These are phyloP conservation scores for Metschnikowia vanudenii DNA, from an alignment of 805 yeast genomes.

Conservation along the genomic window DNA sequence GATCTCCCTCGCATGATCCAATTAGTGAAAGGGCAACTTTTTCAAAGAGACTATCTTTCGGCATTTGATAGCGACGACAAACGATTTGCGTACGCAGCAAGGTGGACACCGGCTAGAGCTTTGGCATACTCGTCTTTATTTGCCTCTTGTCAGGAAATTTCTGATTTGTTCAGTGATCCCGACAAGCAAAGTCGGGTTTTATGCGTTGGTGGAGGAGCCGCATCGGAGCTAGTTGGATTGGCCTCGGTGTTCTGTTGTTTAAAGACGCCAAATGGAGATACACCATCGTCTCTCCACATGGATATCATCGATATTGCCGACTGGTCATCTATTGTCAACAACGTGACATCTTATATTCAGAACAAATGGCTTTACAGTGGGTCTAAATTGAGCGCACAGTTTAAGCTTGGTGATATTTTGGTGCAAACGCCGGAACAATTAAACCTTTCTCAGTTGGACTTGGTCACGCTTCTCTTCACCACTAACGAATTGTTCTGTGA, in stretches of 20 bases:
- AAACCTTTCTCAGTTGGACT: slow-evolving; percentile 28
- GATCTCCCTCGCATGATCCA: slow-evolving; percentile 52
- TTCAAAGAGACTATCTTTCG: slow-evolving; percentile 61
- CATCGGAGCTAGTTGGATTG: slow-evolving; percentile 71
- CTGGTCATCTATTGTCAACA: slow-evolving; percentile 58
- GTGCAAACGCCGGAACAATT: slow-evolving; percentile 17
- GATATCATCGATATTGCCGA: slow-evolving; percentile 74
- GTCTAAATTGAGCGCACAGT: slow-evolving; percentile 28
- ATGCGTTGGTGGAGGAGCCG: slow-evolving; percentile 88
- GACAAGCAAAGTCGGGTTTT: slow-evolving; percentile 41
- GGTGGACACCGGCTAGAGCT: slow-evolving; percentile 88
- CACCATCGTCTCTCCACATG: slow-evolving; percentile 40
- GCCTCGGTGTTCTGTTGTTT: slow-evolving; percentile 53
- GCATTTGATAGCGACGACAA: slow-evolving; percentile 68
- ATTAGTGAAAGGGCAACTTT: slow-evolving; percentile 65
- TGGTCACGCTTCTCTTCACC: slow-evolving; percentile 77
- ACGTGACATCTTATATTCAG: slow-evolving; percentile 44
- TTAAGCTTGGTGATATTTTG: slow-evolving; percentile 34
- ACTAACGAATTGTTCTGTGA: slow-evolving; percentile 83
- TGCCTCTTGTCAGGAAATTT: slow-evolving; percentile 46
- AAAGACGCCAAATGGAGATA: slow-evolving; percentile 35
- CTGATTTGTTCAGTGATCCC: slow-evolving; percentile 35
- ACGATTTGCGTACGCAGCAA: slow-evolving; percentile 70
- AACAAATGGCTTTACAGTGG: slow-evolving; percentile 51
- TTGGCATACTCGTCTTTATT: slow-evolving; percentile 71